Conservation (phyloP, 768 basidiomycete species). For the Suillus tomentosus region DNA sequence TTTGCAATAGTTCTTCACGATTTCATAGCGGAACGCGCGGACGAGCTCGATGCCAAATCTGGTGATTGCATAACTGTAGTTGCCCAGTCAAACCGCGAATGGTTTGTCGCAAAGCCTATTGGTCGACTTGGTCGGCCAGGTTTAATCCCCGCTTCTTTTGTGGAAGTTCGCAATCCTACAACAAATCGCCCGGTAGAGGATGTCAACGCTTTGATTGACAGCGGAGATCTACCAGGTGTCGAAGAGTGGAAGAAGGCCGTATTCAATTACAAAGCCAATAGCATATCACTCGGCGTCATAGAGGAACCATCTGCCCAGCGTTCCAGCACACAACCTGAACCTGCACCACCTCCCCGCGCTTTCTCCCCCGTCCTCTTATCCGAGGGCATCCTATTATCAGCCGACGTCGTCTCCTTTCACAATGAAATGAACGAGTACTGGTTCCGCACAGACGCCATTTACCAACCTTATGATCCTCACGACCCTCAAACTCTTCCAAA, state of each 20-base stretch:
- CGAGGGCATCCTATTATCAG: slow-evolving; percentile 82
- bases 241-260: slow-evolving; percentile 99
- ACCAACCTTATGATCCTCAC: slow-evolving; percentile 74
- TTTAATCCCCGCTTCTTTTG: slow-evolving; percentile 95
- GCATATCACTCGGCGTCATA: slow-evolving; percentile 91
- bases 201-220: slow-evolving; percentile 76
- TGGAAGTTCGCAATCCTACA: slow-evolving; percentile 91
- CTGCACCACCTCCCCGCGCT: slow-evolving; percentile 32
- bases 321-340: slow-evolving; percentile 14
- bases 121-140: slow-evolving; percentile 93
- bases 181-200: slow-evolving; percentile 81
- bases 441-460: slow-evolving; percentile 92
- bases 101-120: slow-evolving; percentile 99
- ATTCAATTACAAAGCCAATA: slow-evolving; percentile 93
- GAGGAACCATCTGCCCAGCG: slow-evolving; percentile 51
- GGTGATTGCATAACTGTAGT: slow-evolving; percentile 97
- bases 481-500: slow-evolving; percentile 59
- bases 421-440: slow-evolving; percentile 95
- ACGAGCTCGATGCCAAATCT: slow-evolving; percentile 93
- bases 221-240: slow-evolving; percentile 90
- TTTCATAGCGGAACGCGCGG: slow-evolving; percentile 91
- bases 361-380: slow-evolving; percentile 57
- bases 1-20: slow-evolving; percentile 97
- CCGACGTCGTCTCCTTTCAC: slow-evolving; percentile 95
- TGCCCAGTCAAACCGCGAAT: slow-evolving; percentile 99